These are phyloP conservation scores for Fraxinus velutina DNA, from an alignment of 305 asterid species.

Conservation along the genomic window DNA sequence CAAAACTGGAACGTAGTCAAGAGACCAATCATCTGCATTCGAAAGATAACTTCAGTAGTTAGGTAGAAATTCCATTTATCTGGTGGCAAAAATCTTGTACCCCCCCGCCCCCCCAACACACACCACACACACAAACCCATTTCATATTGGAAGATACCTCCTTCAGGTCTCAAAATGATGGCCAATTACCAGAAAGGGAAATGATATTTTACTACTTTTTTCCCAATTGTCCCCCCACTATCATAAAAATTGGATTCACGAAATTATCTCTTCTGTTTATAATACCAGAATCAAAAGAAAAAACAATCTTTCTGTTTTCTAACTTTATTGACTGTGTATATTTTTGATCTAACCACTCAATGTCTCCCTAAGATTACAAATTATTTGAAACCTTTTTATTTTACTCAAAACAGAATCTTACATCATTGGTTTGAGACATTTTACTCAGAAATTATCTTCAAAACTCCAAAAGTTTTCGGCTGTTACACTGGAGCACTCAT, in stretches of 20 bases:
- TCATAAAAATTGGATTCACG: background rate
- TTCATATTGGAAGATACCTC: background rate
- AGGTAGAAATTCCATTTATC: slow-evolving; percentile 6
- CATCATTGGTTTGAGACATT: background rate
- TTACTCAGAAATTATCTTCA: background rate
- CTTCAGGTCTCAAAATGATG: background rate
- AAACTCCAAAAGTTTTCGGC: background rate
- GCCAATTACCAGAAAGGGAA: background rate
- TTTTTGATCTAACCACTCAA: background rate
- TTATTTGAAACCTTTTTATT: background rate
- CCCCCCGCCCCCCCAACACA: no score
- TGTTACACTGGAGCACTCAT: background rate
- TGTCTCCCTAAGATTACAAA: background rate
- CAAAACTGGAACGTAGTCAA: slow-evolving; percentile 51
- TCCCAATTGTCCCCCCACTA: background rate
- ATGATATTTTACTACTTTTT: background rate
- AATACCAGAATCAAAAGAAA: background rate
- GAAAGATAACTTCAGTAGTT: slow-evolving; percentile 16
- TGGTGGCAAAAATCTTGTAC: background rate
- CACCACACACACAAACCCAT: background rate
- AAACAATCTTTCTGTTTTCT: background rate
- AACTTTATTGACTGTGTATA: background rate
- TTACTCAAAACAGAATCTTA: background rate
- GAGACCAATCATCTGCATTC: slow-evolving; percentile 79
- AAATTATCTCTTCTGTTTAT: background rate